phyloP scores from a whole-genome alignment of 2,329 filamentous ascomycete species.

The Cercospora zeina region DNA sequence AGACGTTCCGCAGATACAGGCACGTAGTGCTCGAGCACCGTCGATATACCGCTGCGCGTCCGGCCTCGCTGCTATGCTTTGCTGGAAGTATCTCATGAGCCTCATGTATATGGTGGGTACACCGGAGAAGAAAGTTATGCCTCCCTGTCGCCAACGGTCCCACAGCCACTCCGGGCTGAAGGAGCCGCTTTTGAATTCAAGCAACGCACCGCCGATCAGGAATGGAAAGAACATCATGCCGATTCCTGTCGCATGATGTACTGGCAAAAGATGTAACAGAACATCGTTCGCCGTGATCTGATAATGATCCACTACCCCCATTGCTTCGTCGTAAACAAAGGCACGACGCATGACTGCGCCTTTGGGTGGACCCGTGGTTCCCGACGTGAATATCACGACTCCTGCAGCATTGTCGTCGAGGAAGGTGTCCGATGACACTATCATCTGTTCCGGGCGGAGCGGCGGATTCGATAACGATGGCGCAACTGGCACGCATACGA shows the following conservation, averaged over 20 bases:
- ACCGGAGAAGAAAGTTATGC: slow-evolving; percentile 52
- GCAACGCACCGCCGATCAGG: slow-evolving; percentile 49
- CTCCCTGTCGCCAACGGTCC: slow-evolving; percentile 48
- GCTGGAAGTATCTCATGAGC: slow-evolving; percentile 50
- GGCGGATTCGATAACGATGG: slow-evolving; percentile 39
- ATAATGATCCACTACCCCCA: slow-evolving; percentile 48
- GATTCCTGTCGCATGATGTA: slow-evolving; percentile 55
- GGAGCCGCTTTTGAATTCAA: slow-evolving; percentile 51
- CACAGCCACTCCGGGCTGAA: slow-evolving; percentile 49
- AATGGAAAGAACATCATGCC: slow-evolving; percentile 53
- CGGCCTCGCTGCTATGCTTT: slow-evolving; percentile 37
- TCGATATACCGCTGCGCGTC: slow-evolving; percentile 45
- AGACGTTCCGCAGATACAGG: slow-evolving; percentile 51
- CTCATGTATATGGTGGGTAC: slow-evolving; percentile 56
- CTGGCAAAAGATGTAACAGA: slow-evolving; percentile 53
- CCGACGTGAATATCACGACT: slow-evolving; percentile 52
- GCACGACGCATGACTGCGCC: slow-evolving; percentile 49
- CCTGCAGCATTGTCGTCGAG: slow-evolving; percentile 46
- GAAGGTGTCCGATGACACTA: slow-evolving; percentile 46
- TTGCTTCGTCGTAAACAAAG: slow-evolving; percentile 43
- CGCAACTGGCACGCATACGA: slow-evolving; percentile 43
- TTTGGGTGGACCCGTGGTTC: slow-evolving; percentile 50
- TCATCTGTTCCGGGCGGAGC: slow-evolving; percentile 40
- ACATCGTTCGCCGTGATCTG: slow-evolving; percentile 43
- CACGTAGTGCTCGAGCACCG: slow-evolving; percentile 46